Evolutionary conservation across 1,139 yeast genomes (phyloP).

Genomic region (Blastobotrys elegans): DNA sequence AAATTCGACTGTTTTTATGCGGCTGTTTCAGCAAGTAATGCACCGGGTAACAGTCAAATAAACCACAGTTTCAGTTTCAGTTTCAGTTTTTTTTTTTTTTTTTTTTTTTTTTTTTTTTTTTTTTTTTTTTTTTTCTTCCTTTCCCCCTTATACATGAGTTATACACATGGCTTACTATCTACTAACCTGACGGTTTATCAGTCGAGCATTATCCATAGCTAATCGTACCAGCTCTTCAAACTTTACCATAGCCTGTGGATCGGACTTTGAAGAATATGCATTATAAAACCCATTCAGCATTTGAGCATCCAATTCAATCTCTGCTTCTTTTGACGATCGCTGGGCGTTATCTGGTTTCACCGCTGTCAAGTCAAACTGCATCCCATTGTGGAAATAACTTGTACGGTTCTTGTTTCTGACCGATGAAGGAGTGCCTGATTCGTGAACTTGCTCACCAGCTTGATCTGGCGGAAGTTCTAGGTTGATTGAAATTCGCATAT

Average conservation of each 20-base stretch:
- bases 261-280: slow-evolving; percentile 24
- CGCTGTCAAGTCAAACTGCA: slow-evolving; percentile 34
- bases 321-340: slow-evolving; percentile 30
- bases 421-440: slow-evolving; percentile 33
- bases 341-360: slow-evolving; percentile 25
- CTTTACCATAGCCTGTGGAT: slow-evolving; percentile 31
- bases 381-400: slow-evolving; percentile 29
- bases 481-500: slow-evolving; percentile 66
- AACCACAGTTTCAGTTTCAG: too few relatives aligned
- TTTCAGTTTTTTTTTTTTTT: too few relatives aligned
- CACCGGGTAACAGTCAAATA: neutral
- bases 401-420: slow-evolving; percentile 48
- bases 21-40: too few relatives aligned
- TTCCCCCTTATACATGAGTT: too few relatives aligned
- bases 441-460: slow-evolving; percentile 27
- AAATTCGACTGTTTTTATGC: too few relatives aligned
- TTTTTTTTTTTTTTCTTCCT: neutral
- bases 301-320: slow-evolving; percentile 62
- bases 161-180: neutral
- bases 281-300: slow-evolving; percentile 63
- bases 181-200: slow-evolving; percentile 13
- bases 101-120: neutral
- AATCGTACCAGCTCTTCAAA: slow-evolving; percentile 34
- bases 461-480: slow-evolving; percentile 56
- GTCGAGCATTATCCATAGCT: slow-evolving; percentile 31